phyloP scores from a whole-genome alignment of 495 filamentous ascomycete species.

The Talaromyces thailandensis region DNA sequence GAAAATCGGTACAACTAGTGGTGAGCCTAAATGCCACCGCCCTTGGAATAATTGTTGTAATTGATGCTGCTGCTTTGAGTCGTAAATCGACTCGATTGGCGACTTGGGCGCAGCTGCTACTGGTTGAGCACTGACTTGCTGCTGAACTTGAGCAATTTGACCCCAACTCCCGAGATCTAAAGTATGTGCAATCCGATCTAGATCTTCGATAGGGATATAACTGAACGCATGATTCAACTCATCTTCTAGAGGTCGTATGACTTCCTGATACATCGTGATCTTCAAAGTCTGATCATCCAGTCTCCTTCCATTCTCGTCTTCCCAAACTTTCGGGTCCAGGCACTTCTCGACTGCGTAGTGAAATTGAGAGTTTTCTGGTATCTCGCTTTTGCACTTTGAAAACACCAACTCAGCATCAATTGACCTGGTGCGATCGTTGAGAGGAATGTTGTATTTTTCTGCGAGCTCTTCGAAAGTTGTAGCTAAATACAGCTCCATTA shows the following conservation, averaged over 20 bases:
- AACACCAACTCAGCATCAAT: neutral
- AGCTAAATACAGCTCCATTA: neutral
- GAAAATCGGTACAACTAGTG: neutral
- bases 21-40: neutral
- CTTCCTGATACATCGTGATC: neutral
- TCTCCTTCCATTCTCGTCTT: neutral
- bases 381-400: neutral
- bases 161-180: neutral
- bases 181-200: neutral
- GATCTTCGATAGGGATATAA: neutral
- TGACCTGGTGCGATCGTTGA: neutral
- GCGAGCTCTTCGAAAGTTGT: neutral
- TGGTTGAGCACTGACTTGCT: neutral
- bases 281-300: neutral
- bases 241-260: neutral
- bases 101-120: neutral
- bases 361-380: neutral
- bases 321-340: neutral
- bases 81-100: neutral
- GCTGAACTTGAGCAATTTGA: neutral
- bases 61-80: neutral
- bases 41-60: neutral
- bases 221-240: conserved; percentile 2
- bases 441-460: neutral
- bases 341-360: neutral